Percentiles rank a stretch among this genome's conserved stretches.
Evolutionary conservation across 2,329 filamentous ascomycete genomes (phyloP).

Genomic region (Ophiostoma quercus): DNA sequence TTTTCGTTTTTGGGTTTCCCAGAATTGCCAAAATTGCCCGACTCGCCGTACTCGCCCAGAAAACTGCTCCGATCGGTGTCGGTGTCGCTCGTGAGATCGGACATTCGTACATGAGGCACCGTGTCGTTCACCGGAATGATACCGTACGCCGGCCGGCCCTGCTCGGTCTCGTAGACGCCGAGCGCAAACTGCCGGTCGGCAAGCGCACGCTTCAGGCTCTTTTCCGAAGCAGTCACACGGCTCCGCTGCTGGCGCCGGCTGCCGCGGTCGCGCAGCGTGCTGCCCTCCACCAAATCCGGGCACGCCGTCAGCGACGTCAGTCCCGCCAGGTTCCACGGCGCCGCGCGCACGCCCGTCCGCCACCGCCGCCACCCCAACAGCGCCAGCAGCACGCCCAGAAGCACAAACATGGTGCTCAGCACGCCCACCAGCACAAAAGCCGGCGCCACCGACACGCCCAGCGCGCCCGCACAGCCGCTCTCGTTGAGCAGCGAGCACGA

Average conservation of each 20-base stretch:
- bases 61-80: not conserved
- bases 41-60: not conserved
- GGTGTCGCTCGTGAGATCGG: not conserved
- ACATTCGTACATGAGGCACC: conserved; percentile 13
- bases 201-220: conserved; percentile 28
- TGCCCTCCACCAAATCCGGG: conserved; percentile 29
- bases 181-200: conserved; percentile 31
- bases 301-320: conserved; percentile 36
- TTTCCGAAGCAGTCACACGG: conserved; percentile 27
- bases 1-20: not conserved
- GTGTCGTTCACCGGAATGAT: conserved; percentile 32
- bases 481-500: conserved; percentile 33
- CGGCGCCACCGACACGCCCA: conserved; percentile 35
- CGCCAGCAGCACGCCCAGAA: conserved; percentile 32
- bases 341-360: conserved; percentile 36
- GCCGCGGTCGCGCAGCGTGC: not conserved
- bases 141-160: conserved; percentile 33
- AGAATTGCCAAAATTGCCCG: too few relatives aligned
- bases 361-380: conserved; percentile 33
- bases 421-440: conserved; percentile 35
- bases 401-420: conserved; percentile 32
- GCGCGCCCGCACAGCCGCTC: conserved; percentile 33
- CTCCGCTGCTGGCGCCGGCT: not conserved
- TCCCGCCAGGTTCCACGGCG: conserved; percentile 40
- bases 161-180: conserved; percentile 31